phyloP scores from a whole-genome alignment of 2,329 filamentous ascomycete species.

The Botryotinia calthae region DNA sequence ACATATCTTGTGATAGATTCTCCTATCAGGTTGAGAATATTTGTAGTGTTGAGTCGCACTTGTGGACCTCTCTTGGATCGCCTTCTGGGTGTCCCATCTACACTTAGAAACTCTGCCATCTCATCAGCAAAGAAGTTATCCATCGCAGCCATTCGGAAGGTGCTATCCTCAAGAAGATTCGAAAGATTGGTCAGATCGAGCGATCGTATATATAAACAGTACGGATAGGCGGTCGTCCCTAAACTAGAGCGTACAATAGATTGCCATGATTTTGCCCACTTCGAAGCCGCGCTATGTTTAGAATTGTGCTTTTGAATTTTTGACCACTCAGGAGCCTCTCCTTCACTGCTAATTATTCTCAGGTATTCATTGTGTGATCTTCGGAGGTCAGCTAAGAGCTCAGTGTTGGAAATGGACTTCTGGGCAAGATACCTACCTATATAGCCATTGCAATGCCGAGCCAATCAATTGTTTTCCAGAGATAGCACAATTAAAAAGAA shows the following conservation, averaged over 20 bases:
- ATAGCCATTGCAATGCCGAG: constrained; percentile 60
- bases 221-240: constrained; percentile 62
- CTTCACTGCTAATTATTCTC: constrained; percentile 46
- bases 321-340: constrained; percentile 33
- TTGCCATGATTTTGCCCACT: constrained; percentile 65
- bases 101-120: constrained; percentile 38
- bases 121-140: constrained; percentile 44
- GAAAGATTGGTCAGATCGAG: constrained; percentile 62
- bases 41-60: constrained; percentile 39
- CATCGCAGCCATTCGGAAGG: constrained; percentile 34
- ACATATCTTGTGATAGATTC: constrained; percentile 55
- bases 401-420: neutral
- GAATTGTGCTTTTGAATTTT: constrained; percentile 17
- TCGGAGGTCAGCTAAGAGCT: constrained; percentile 27
- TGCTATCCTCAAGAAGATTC: constrained; percentile 55
- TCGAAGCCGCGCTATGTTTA: constrained; percentile 35
- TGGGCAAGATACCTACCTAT: constrained; percentile 49
- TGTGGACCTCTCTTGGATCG: constrained; percentile 31
- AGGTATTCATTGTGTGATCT: constrained; percentile 49
- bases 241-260: constrained; percentile 66
- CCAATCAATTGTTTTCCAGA: constrained; percentile 55
- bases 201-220: constrained; percentile 64
- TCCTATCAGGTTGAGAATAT: constrained; percentile 49
- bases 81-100: constrained; percentile 38
- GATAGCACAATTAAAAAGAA: constrained; percentile 58